These are phyloP conservation scores for Aspergillus nanangensis DNA, from an alignment of 495 filamentous ascomycete species.

Conservation along the genomic window DNA sequence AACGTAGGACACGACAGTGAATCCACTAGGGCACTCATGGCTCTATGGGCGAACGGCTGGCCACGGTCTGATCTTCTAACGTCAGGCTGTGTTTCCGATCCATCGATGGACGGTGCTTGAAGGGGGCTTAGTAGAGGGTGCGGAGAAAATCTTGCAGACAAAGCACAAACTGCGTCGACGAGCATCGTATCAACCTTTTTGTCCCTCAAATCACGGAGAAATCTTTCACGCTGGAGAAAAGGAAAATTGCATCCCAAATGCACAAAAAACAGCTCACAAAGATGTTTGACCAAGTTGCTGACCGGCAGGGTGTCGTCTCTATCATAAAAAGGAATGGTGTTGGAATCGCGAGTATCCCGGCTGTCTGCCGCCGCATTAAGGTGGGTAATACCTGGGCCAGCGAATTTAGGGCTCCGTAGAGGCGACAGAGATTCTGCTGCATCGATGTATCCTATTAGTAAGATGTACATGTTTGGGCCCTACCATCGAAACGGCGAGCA, in stretches of 20 bases:
- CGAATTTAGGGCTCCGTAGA: conserved; percentile 29
- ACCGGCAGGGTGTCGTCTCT: conserved; percentile 61
- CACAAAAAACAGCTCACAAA: conserved; percentile 72
- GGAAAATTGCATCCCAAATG: conserved; percentile 80
- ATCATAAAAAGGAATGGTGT: conserved; percentile 77
- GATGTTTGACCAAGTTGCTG: conserved; percentile 64
- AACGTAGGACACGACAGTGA: conserved; percentile 75
- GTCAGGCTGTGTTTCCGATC: conserved; percentile 29
- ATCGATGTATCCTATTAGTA: neutral
- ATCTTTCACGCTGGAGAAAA: conserved; percentile 66
- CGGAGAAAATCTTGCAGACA: conserved; percentile 76
- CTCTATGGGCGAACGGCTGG: conserved; percentile 70
- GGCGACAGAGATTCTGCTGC: conserved; percentile 31
- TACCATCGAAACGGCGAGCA: neutral
- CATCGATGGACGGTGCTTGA: conserved; percentile 46
- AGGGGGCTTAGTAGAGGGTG: conserved; percentile 57
- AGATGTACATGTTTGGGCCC: neutral
- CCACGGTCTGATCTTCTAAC: conserved; percentile 51
- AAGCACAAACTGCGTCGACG: conserved; percentile 78
- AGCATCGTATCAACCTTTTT: conserved; percentile 79
- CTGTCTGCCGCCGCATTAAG: conserved; percentile 30
- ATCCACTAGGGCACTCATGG: conserved; percentile 69
- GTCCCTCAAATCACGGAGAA: conserved; percentile 65
- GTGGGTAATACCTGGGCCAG: conserved; percentile 18
- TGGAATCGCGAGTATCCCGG: conserved; percentile 46